Percentiles rank a stretch among this genome's conserved stretches.
Conservation (phyloP, 257 asterid genomes). For the Penstemon eatonii region DNA sequence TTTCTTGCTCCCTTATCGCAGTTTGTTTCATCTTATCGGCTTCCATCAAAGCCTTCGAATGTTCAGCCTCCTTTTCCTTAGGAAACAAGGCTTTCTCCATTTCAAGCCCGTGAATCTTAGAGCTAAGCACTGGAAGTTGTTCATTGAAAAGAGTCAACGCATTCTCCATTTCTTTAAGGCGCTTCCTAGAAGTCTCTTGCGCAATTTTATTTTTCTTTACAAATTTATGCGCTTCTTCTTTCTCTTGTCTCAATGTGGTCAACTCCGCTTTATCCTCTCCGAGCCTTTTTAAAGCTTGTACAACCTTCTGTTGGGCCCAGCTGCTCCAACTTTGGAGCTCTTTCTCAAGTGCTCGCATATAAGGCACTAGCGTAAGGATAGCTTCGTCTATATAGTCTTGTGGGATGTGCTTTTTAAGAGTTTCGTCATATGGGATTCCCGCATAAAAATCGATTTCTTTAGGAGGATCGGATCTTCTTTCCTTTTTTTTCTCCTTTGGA, state of each 20-base stretch:
- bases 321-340: conserved; percentile 59
- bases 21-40: conserved; percentile 44
- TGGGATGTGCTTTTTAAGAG: conserved; percentile 43
- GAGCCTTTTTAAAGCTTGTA: conserved; percentile 72
- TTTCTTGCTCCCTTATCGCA: conserved; percentile 49
- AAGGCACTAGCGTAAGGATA: conserved; percentile 42
- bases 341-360: conserved; percentile 43
- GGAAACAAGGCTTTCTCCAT: conserved; percentile 43
- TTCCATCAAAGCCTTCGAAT: conserved; percentile 29
- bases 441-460: conserved; percentile 40
- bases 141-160: conserved; percentile 46
- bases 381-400: conserved; percentile 53
- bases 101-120: conserved; percentile 44
- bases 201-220: conserved; percentile 52
- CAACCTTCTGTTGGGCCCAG: conserved; percentile 75
- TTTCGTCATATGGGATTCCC: conserved; percentile 59
- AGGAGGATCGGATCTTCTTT: conserved; percentile 38
- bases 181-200: conserved; percentile 58
- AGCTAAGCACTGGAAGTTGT: conserved; percentile 45
- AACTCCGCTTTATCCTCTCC: conserved; percentile 59
- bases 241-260: conserved; percentile 71
- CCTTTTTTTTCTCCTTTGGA: conserved; percentile 23
- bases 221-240: conserved; percentile 51
- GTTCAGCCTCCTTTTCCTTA: conserved; percentile 48
- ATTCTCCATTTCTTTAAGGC: conserved; percentile 65